phyloP scores from a whole-genome alignment of 2,329 filamentous ascomycete genomes.

The Talaromyces sp. region DNA sequence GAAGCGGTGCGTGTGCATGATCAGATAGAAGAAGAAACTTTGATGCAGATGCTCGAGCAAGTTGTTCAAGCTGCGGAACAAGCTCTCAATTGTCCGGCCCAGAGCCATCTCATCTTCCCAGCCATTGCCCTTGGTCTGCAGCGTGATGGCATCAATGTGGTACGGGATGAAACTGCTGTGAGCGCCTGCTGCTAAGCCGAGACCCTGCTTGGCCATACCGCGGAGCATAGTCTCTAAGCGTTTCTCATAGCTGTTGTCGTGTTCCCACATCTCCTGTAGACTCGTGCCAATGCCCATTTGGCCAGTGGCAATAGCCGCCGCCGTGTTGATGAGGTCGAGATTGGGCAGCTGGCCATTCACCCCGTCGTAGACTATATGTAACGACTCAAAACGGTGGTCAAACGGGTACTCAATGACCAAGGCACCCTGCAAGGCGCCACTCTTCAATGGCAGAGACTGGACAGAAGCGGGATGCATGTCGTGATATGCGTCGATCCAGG shows the following conservation, averaged over 20 bases:
- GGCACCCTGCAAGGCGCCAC: constrained; percentile 85
- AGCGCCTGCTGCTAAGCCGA: constrained; percentile 82
- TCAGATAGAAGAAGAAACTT: constrained; percentile 97
- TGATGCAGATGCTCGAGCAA: constrained; percentile 94
- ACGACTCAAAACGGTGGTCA: constrained; percentile 73
- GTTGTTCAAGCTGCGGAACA: constrained; percentile 93
- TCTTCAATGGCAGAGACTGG: constrained; percentile 76
- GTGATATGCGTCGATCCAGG: constrained; percentile 97
- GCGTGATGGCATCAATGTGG: constrained; percentile 90
- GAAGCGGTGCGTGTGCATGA: constrained; percentile 87
- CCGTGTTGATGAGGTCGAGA: constrained; percentile 90
- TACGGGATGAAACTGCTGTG: constrained; percentile 97
- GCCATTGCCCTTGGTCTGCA: constrained; percentile 82
- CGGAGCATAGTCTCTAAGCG: constrained; percentile 82
- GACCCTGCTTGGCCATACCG: constrained; percentile 85
- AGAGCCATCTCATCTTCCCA: constrained; percentile 98
- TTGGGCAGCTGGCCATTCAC: constrained; percentile 95
- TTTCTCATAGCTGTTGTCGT: constrained; percentile 70
- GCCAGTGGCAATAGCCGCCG: constrained; percentile 76
- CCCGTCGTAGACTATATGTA: constrained; percentile 92
- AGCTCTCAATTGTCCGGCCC: constrained; percentile 80
- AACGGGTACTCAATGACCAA: constrained; percentile 90
- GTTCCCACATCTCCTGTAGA: constrained; percentile 78
- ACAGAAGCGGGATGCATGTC: constrained; percentile 72
- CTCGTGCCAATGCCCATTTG: constrained; percentile 86